Base-by-base conservation (phyloP, 2,329 filamentous ascomycete species). In the Venturia oleaginea region DNA sequence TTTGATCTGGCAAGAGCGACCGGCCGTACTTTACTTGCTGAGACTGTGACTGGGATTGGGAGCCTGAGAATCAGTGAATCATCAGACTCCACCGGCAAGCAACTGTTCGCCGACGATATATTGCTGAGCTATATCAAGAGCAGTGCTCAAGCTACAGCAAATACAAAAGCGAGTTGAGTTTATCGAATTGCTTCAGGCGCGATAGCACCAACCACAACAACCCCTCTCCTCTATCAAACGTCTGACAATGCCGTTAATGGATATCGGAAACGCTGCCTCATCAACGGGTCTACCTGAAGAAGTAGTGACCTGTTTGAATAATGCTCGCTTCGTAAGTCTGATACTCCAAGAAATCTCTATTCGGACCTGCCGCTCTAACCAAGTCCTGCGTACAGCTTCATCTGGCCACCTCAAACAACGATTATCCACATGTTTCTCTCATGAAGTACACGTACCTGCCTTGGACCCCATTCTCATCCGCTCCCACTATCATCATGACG, bases 371-470 rank as follows among this genome's bases (percentile, higher is more conserved):
- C 22, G 3, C 46, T 62, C 60, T 59, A 30, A 51, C 59, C 22
- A 57, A n/a, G 46, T 22, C 6, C 30, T 22, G 19, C 27, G 55
- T 66, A 59, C 66, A 96, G 92, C 91, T 99, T 69, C 94, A 99
- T 77, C 88, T 99, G 63, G 92, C 94, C 70, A 99, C 94, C 65
- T 95, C 90, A 76, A 86, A 86, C 70, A 83, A 89, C 69, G 89
- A 94, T 72, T 81, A 86, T 68, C 94, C 94, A 11, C 91, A 97
- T 75, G 91, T 97, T 69, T 95, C 92, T 43, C 86, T 99, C 68
- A 99, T 99, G 94, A 97, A 96, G 81, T 97, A 97, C 80, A 97
- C 94, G 72, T 97, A 97, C 78, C 88, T 99, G 27, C 89, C 92
- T 46, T 86, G 83, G 6, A 72, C 72, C 15, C 90, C 89, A 19